These are phyloP conservation scores for Erysimum cheiri DNA, from an alignment of 441 rosid species.

Conservation along the genomic window DNA sequence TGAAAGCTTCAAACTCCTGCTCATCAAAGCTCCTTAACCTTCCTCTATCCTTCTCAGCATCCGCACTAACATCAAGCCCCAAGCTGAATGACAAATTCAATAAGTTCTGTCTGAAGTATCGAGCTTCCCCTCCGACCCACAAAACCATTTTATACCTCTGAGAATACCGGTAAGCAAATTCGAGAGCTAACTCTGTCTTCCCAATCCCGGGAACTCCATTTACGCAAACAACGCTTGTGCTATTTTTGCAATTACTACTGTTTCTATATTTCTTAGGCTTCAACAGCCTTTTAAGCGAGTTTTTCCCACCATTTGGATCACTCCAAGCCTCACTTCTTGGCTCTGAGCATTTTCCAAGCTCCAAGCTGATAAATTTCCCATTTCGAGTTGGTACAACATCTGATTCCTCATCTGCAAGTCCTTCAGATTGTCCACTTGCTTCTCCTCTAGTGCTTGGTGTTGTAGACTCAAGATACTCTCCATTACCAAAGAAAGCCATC, in stretches of 20 bases:
- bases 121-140: slow-evolving; percentile 91
- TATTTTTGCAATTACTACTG: slow-evolving; percentile 55
- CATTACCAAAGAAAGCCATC: slow-evolving; percentile 69
- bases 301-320: slow-evolving; percentile 61
- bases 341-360: slow-evolving; percentile 73
- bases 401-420: slow-evolving; percentile 80
- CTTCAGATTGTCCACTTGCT: slow-evolving; percentile 79
- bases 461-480: slow-evolving; percentile 55
- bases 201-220: slow-evolving; percentile 83
- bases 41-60: slow-evolving; percentile 87
- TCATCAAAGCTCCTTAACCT: slow-evolving; percentile 82
- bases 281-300: slow-evolving; percentile 64
- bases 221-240: slow-evolving; percentile 67
- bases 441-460: slow-evolving; percentile 61
- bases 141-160: slow-evolving; percentile 90
- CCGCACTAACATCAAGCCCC: slow-evolving; percentile 88
- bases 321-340: slow-evolving; percentile 69
- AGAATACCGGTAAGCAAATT: slow-evolving; percentile 75
- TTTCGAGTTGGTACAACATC: slow-evolving; percentile 52
- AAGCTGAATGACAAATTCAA: slow-evolving; percentile 74
- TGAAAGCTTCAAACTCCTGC: slow-evolving; percentile 88
- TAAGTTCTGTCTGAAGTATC: slow-evolving; percentile 83
- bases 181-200: slow-evolving; percentile 90
- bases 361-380: slow-evolving; percentile 71
- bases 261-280: slow-evolving; percentile 74